Base-by-base conservation (phyloP, 2,329 filamentous ascomycete genomes). In the Venturia nashicola region DNA sequence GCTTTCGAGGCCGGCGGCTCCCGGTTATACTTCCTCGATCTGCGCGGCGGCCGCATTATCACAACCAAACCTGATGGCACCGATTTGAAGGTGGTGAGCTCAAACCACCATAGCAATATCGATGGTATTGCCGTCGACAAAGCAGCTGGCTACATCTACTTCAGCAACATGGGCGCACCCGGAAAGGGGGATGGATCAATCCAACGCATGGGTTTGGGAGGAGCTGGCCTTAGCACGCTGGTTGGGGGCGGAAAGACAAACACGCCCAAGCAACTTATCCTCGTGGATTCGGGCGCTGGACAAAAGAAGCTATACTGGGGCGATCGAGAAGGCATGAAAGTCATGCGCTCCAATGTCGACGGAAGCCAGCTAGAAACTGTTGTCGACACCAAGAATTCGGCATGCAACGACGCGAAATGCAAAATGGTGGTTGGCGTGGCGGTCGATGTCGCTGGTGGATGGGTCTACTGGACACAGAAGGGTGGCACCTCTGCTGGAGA, bases 391-490 rank as follows among this genome's bases (percentile, higher is more conserved):
- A 39, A 32, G 46, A 32, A 32, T 16, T 32, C 40, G 12, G 23
- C 14, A 27, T 62, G 63, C 20, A 32, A 27, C 3, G 59, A 44
- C 23, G 27, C 9, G 2, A 27, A 34, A 11, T 61, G 43, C 32
- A 65, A 65, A 32, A 27, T 51, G 27, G 57, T 54, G 23, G 63
- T 65, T 20, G 63, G 63, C 20, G 59, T 65, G 20, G 63, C 63
- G 16, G 63, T 65, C 12, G 54, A 60, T 61, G 39, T 43, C 4
- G 48, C 64, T 46, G 63, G 48, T 40, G 59, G 59, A 20, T 61
- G 32, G 42, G 62, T 64, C 32, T 65, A 65, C 59, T 65, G 63
- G 63, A 65, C 63, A 44, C 63, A 65, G 54, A 65, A 65, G 44
- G 63, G 63, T 11, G 40, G 40, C 20, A 32, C 12, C 20, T 39